Evolutionary conservation across 1,139 yeast species (phyloP), one percentile per base, ranked within the genome.

Genomic region (Pneumocystis jirovecii): DNA sequence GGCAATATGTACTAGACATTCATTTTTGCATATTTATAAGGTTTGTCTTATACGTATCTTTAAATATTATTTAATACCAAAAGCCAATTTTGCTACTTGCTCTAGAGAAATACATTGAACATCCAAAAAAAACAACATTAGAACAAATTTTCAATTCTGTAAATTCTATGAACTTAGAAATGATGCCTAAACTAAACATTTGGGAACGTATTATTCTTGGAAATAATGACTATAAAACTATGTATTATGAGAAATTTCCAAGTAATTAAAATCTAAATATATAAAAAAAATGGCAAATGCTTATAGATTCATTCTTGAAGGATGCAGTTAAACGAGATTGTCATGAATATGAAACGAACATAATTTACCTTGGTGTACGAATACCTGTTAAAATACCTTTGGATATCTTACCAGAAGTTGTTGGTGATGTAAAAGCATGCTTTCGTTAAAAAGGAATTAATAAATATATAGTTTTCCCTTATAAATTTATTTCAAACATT

Each of bases 11-110:
- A 83, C 87, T 21, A 76, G 76, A 39, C 77, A 81, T 63, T 74
- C 79, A 4, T 83, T 76, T 71, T 82, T 83, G 74, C 84, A 83
- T 70, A 81, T 81, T 66, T 83, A 83, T 74, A 82, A 68, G 65
- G 66, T 65, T 25, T 19, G 42, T 63, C n/a, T 25, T 25, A 25
- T 50, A 12, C 7, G 10, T 50, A 50, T 50, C 15, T 37, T 63
- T 37, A 25, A 37, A 60, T 37, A 34, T n/a, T 42, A 34, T 19
- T 59, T 63, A 40, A 21, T 57, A 19, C 8, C 5, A 35, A 42
- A 44, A 81, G 72, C 87, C 88, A 2, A 73, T 84, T 67, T 73
- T 84, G 63, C 72, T 83, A 68, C 79, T 84, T 61, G 81, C 85
- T 21, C 76, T 83, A 68, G 86, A 83, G 71, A 77, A 76, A 61